Evolutionary conservation across 2,329 filamentous ascomycete genomes (phyloP).

Genomic region (Clonostachys rhizophaga): DNA sequence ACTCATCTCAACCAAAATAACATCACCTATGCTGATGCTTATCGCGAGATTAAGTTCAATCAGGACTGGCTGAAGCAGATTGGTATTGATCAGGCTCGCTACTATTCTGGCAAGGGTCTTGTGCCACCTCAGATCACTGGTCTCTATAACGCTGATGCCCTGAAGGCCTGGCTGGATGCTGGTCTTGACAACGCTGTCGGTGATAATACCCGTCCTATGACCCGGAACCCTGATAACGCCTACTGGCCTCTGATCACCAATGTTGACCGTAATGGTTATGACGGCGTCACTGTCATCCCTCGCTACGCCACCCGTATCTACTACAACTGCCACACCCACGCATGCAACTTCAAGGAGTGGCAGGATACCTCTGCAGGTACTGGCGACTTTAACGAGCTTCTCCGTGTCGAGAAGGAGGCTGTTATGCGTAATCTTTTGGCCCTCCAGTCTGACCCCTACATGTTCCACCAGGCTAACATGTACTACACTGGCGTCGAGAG

Average conservation of each 20-base stretch:
- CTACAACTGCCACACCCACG: conserved; percentile 56
- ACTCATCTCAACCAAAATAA: conserved; percentile 55
- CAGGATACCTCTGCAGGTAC: conserved; percentile 50
- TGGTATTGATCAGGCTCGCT: conserved; percentile 36
- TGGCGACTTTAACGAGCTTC: conserved; percentile 45
- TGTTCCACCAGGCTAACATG: conserved; percentile 63
- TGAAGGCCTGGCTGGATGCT: conserved; percentile 53
- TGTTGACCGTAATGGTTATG: conserved; percentile 44
- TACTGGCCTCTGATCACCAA: conserved; percentile 53
- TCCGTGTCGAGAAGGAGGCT: conserved; percentile 42
- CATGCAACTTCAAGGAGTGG: conserved; percentile 55
- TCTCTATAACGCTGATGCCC: conserved; percentile 57
- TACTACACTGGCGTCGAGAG: conserved; percentile 40
- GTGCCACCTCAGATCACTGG: conserved; percentile 62
- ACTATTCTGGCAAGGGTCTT: conserved; percentile 48
- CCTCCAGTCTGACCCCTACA: conserved; percentile 48
- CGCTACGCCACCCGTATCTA: conserved; percentile 60
- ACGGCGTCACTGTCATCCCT: conserved; percentile 50
- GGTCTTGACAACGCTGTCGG: conserved; percentile 57
- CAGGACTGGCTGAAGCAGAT: conserved; percentile 51
- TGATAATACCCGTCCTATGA: conserved; percentile 53
- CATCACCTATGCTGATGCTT: conserved; percentile 51
- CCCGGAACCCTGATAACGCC: conserved; percentile 44
- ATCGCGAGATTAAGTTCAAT: conserved; percentile 56
- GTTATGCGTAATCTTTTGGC: conserved; percentile 52